Conservation (phyloP, 345 rosid genomes). For the Rhodamnia rubescens region DNA sequence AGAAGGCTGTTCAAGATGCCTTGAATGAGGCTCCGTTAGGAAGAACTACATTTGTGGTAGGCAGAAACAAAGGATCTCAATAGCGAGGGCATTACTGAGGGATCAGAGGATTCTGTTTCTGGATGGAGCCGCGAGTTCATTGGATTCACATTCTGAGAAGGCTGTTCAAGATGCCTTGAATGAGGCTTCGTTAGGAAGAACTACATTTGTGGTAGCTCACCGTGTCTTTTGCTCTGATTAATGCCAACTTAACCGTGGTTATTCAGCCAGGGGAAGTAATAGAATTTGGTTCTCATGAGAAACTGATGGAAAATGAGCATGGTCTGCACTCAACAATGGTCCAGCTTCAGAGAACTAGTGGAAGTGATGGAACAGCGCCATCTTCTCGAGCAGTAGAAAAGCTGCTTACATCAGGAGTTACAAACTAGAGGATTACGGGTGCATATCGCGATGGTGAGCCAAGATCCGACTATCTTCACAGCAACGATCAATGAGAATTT, state of each 20-base stretch:
- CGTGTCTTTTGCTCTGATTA: slow-evolving; percentile 9
- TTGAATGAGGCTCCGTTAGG: too few relatives aligned
- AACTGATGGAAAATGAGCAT: not conserved
- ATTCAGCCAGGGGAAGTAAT: slow-evolving; percentile 3
- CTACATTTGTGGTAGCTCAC: slow-evolving; percentile 13
- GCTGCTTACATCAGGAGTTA: not conserved
- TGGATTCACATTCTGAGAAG: slow-evolving; percentile 19
- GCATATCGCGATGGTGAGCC: slow-evolving; percentile 10
- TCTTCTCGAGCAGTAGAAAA: not conserved
- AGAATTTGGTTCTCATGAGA: slow-evolving; percentile 9
- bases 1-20: too few relatives aligned
- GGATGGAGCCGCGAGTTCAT: slow-evolving; percentile 25
- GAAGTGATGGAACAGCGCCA: not conserved
- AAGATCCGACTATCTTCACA: slow-evolving; percentile 15
- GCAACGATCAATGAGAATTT: slow-evolving; percentile 12
- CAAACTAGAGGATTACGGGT: slow-evolving; percentile 12
- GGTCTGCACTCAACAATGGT: slow-evolving; percentile 23
- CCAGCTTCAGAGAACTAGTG: slow-evolving; percentile 15
- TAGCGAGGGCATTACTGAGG: slow-evolving; percentile 16
- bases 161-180: slow-evolving; percentile 18
- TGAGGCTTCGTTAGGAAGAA: slow-evolving; percentile 14
- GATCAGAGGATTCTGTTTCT: slow-evolving; percentile 5
- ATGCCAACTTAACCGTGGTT: slow-evolving; percentile 6
- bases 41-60: too few relatives aligned
- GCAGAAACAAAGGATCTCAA: slow-evolving; percentile 15